These are phyloP conservation scores for Nicotiana tomentosiformis DNA, from an alignment of 257 asterid genomes.

Conservation along the genomic window DNA sequence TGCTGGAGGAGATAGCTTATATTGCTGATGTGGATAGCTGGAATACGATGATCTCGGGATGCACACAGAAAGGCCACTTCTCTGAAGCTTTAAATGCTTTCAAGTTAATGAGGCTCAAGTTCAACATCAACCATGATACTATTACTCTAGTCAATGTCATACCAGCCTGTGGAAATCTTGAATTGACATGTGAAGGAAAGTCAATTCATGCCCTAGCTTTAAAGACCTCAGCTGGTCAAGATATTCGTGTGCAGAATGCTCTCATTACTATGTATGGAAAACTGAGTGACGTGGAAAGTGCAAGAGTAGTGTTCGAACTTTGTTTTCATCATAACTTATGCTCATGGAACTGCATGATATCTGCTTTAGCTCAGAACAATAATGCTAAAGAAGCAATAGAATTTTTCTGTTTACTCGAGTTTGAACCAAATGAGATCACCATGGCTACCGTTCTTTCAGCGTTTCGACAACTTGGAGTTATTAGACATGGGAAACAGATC, in stretches of 20 bases:
- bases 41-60: constrained; percentile 60
- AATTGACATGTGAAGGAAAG: constrained; percentile 35
- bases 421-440: constrained; percentile 60
- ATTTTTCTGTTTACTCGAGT: constrained; percentile 42
- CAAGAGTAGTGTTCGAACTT: constrained; percentile 41
- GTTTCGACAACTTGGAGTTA: constrained; percentile 48
- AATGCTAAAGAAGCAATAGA: constrained; percentile 50
- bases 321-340: constrained; percentile 42
- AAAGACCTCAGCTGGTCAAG: constrained; percentile 32
- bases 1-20: constrained; percentile 26
- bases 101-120: constrained; percentile 42
- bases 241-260: constrained; percentile 50
- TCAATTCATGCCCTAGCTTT: constrained; percentile 43
- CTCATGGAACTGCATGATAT: constrained; percentile 62
- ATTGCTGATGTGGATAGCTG: constrained; percentile 44
- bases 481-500: constrained; percentile 49
- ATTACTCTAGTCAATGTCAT: constrained; percentile 43
- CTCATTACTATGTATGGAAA: constrained; percentile 65
- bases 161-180: constrained; percentile 58
- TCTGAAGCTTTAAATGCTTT: constrained; percentile 47
- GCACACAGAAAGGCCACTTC: constrained; percentile 44
- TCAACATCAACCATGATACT: constrained; percentile 28
- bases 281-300: constrained; percentile 48
- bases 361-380: constrained; percentile 57
- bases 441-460: constrained; percentile 58